Evolutionary conservation across 2,329 filamentous ascomycete species (phyloP).

Genomic region (Trichoderma endophyticum): DNA sequence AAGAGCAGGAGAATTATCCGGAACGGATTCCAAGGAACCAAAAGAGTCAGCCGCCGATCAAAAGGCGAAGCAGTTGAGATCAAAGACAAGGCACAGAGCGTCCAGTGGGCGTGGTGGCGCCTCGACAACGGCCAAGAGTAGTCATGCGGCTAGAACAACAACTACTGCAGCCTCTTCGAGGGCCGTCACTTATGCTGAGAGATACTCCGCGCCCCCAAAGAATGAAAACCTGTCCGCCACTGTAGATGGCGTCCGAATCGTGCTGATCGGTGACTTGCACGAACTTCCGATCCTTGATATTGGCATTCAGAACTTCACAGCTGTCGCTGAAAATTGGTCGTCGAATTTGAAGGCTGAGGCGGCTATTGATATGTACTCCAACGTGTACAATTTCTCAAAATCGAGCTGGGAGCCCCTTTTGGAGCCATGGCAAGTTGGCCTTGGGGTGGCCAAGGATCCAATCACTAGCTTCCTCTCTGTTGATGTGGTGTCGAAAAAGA

Average conservation of each 20-base stretch:
- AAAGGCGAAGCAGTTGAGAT: conserved; percentile 54
- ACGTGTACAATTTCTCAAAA: conserved; percentile 98
- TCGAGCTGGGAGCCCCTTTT: conserved; percentile 96
- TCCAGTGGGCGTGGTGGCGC: conserved; percentile 52
- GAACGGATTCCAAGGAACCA: conserved; percentile 45
- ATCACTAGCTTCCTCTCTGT: conserved; percentile 74
- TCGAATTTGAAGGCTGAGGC: conserved; percentile 81
- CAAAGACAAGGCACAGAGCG: conserved; percentile 52
- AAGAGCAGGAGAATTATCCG: conserved; percentile 84
- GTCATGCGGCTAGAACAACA: conserved; percentile 38
- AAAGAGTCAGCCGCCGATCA: conserved; percentile 44
- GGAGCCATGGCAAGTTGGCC: conserved; percentile 93
- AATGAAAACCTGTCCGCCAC: conserved; percentile 80
- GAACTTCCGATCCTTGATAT: conserved; percentile 93
- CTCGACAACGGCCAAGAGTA: conserved; percentile 49
- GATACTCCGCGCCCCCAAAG: conserved; percentile 21
- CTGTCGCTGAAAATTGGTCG: conserved; percentile 88
- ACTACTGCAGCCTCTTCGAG: conserved; percentile 28
- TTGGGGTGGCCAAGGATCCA: conserved; percentile 78
- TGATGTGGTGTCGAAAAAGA: conserved; percentile 84
- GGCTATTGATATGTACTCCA: conserved; percentile 89
- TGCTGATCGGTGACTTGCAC: conserved; percentile 92
- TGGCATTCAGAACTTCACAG: conserved; percentile 84
- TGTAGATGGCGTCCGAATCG: conserved; percentile 83
- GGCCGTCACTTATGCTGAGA: conserved; percentile 19